A percentile compares a stretch with the other conserved stretches of the same genome.
Evolutionary conservation across 495 filamentous ascomycete genomes (phyloP).

Genomic region (Podospora pseudocomata): DNA sequence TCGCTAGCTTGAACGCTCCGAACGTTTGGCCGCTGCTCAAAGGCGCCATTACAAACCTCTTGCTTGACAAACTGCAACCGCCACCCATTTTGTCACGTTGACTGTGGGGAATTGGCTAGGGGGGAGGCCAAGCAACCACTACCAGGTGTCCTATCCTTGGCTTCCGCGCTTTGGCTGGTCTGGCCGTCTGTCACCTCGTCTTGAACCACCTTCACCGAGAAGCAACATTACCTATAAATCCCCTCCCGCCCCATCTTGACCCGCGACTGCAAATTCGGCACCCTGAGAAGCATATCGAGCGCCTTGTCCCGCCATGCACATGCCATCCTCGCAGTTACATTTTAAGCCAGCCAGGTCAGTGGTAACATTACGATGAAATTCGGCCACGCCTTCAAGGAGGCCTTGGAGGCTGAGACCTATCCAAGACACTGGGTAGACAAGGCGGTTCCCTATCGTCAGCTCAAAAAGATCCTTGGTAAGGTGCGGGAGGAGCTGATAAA

Average conservation of each 20-base stretch:
- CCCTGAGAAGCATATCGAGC: background rate
- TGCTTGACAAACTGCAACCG: background rate
- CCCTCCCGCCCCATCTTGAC: background rate
- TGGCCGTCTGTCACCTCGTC: background rate
- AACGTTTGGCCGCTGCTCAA: background rate
- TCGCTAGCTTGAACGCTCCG: background rate
- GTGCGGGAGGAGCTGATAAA: conserved; percentile 57
- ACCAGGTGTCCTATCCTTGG: background rate
- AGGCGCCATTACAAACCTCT: background rate
- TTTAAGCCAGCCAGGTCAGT: conserved; percentile 20
- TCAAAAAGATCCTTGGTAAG: conserved; percentile 73
- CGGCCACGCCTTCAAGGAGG: conserved; percentile 61
- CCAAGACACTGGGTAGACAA: conserved; percentile 64
- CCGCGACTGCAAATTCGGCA: background rate
- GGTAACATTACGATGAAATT: conserved; percentile 61
- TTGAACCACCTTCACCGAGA: background rate
- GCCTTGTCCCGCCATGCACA: conserved; percentile 29
- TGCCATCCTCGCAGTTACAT: conserved; percentile 11
- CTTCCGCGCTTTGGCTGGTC: background rate
- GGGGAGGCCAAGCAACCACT: background rate
- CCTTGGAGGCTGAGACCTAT: conserved; percentile 53
- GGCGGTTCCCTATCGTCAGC: conserved; percentile 67
- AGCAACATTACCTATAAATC: background rate
- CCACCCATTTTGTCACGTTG: conserved; percentile 4
- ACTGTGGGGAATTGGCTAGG: background rate